Evolutionary conservation across 2,329 filamentous ascomycete species (phyloP).

Genomic region (Tolypocladium nubicola): DNA sequence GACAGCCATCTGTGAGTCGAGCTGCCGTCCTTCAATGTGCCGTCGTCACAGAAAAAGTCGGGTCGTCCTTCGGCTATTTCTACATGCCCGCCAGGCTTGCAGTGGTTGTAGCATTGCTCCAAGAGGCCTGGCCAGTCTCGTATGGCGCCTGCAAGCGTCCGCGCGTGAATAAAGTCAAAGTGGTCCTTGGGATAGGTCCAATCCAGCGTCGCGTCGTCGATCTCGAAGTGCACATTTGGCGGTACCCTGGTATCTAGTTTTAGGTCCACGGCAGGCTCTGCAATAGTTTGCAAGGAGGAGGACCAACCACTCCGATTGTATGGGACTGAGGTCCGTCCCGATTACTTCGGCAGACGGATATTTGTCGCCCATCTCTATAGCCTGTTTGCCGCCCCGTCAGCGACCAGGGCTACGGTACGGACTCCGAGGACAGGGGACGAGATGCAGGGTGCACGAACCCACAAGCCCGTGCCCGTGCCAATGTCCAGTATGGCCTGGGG

Average conservation of each 20-base stretch:
- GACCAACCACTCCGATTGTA: conserved; percentile 10
- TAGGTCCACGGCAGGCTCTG: no score
- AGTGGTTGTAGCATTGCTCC: conserved; percentile 8
- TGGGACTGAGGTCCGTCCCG: conserved; percentile 14
- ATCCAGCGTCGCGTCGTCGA: conserved; percentile 12
- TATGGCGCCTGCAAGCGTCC: conserved; percentile 16
- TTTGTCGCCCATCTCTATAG: conserved; percentile 30
- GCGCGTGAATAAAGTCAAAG: conserved; percentile 18
- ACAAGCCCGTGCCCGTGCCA: conserved; percentile 13
- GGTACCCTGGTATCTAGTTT: conserved; percentile 6
- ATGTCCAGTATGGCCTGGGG: conserved; percentile 12
- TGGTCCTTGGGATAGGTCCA: conserved; percentile 12
- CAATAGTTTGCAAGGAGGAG: neutral
- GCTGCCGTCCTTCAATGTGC: conserved; percentile 8
- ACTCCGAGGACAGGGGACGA: no score
- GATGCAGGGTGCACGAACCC: conserved; percentile 1
- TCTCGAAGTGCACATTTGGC: conserved; percentile 14
- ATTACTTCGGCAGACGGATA: conserved; percentile 12
- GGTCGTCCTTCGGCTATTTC: conserved; percentile 11
- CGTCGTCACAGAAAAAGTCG: conserved; percentile 14
- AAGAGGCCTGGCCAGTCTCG: conserved; percentile 15
- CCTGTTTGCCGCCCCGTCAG: conserved; percentile 13
- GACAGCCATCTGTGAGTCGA: conserved; percentile 11
- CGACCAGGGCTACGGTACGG: no score
- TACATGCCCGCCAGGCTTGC: conserved; percentile 6